Evolutionary conservation across 2,329 filamentous ascomycete species (phyloP), one percentile per base, ranked within the genome.

Genomic region (Mollisiaceae sp.): DNA sequence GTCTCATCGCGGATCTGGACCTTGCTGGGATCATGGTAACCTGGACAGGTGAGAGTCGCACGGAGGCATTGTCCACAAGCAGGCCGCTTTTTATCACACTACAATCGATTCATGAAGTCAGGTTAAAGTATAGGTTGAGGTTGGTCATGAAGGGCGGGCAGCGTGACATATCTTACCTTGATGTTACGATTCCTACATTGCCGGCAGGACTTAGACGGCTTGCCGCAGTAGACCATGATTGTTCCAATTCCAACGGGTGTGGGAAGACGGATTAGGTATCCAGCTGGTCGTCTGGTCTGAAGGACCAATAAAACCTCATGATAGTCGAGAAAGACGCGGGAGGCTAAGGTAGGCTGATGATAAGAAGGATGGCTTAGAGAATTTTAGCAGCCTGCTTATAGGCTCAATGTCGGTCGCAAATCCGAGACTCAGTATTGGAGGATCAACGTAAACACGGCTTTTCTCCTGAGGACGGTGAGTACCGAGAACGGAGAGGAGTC

Each of bases 51-150:
- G 36, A 67, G 54, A 3, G 56, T 50, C 1, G 66, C 66, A 45
- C 68, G 63, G 20, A 39, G 39, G 27, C 66, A 70, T 63, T 67
- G 68, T 5, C 68, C 68, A 54, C 68, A 70, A 18, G 60, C 55
- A n/a, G 35, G 41, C 2, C 15, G 59, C 24, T 65, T 65, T 36
- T 68, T 68, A 27, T 70, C 66, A 56, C 68, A 70, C 68, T 68
- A 32, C 27, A 32, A 32, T 32, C 6, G 27, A 6, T 32, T 24
- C 35, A 22, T 2, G 9, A 24, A 18, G 15, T 59, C 59, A 38
- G 45, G 12, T 47, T 4, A 36, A 43, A 43, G 15, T 50, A 18
- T 41, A 9, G 45, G 45, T 50, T 43, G n/a, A 8, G n/a, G 18
- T 22, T 50, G 45, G n/a, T 12, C 18, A 11, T n/a, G 24, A 24